phyloP scores from a whole-genome alignment of 2,329 filamentous ascomycete genomes.

The Neofusicoccum sp. region DNA sequence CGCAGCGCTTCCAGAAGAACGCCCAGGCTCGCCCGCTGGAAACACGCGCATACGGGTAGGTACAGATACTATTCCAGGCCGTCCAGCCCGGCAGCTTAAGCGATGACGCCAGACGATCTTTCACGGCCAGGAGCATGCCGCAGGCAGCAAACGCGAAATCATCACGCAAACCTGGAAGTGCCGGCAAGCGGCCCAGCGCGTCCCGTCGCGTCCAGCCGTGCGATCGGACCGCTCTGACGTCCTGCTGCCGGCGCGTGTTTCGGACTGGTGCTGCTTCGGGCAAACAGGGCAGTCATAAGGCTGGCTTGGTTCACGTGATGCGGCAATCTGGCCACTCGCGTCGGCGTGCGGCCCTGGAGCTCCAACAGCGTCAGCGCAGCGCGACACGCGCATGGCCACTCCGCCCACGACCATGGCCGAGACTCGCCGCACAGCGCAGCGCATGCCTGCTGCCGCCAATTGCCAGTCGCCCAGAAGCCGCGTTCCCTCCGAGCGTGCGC shows the following conservation, averaged over 20 bases:
- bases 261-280: not conserved
- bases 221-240: conserved; percentile 3
- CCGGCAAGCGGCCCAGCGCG: not conserved
- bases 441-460: not conserved
- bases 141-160: not conserved
- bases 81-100: not conserved
- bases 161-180: too few species aligned
- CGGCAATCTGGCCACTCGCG: not conserved
- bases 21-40: not conserved
- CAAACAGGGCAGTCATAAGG: conserved; percentile 2
- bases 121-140: not conserved
- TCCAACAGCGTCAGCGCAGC: not conserved
- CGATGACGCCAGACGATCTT: not conserved
- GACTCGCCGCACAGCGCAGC: not conserved
- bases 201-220: not conserved
- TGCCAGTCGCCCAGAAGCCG: not conserved
- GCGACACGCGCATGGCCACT: not conserved
- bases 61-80: too few species aligned
- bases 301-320: not conserved
- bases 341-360: not conserved
- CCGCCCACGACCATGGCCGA: not conserved
- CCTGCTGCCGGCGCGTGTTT: not conserved
- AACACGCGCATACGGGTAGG: too few species aligned
- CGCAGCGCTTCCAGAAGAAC: not conserved
- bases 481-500: not conserved